These are phyloP conservation scores for Xylariaceae sp. DNA, from an alignment of 2,329 filamentous ascomycete genomes.

Conservation along the genomic window DNA sequence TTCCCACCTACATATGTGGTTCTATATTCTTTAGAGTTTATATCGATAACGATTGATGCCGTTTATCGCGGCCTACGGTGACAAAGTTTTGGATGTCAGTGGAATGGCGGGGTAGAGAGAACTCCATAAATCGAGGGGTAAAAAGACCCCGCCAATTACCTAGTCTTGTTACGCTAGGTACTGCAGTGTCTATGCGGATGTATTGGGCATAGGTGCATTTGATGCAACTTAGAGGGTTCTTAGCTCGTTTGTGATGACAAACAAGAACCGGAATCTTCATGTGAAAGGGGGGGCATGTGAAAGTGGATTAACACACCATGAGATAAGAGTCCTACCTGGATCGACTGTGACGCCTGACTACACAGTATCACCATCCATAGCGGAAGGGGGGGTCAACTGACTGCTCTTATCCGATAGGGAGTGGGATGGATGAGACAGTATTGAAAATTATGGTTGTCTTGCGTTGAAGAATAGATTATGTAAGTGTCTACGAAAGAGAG, in stretches of 20 bases:
- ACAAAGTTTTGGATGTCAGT: constrained; percentile 7
- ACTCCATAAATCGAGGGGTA: not conserved
- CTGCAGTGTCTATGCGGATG: not conserved
- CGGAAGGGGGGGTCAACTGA: constrained; percentile 27
- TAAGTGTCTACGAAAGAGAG: no score
- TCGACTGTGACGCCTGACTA: constrained; percentile 23
- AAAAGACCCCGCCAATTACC: not conserved
- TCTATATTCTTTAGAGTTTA: no score
- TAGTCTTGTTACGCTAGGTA: not conserved
- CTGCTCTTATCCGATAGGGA: constrained; percentile 18
- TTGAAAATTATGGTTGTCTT: no score
- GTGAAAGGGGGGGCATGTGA: constrained; percentile 29
- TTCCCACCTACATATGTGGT: no score
- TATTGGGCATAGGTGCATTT: not conserved
- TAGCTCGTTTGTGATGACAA: no score
- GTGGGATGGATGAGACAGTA: no score
- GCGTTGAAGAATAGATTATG: no score
- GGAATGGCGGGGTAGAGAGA: constrained; percentile 27
- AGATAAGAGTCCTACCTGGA: constrained; percentile 8
- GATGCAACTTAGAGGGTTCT: no score
- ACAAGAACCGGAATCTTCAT: no score
- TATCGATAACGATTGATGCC: not conserved
- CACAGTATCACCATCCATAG: constrained; percentile 19
- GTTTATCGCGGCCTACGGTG: not conserved
- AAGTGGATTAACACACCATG: constrained; percentile 27